Evolutionary conservation across 179 eudicot species (phyloP).

Genomic region (Beta corolliflora): DNA sequence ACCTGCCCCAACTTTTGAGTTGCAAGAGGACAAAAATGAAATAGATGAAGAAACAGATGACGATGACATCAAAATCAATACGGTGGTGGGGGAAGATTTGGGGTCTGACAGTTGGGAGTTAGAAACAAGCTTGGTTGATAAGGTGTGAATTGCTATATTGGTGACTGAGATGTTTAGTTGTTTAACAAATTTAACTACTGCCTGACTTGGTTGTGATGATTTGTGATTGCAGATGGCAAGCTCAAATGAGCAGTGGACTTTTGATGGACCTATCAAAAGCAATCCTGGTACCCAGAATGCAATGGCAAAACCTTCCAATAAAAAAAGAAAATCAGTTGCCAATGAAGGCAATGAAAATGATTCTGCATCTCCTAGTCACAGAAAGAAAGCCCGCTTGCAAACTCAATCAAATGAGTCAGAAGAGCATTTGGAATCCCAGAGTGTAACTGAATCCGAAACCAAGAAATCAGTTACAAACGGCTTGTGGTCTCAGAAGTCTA

Average conservation of each 20-base stretch:
- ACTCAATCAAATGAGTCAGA: conserved; percentile 27
- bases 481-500: conserved; percentile 43
- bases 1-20: conserved; percentile 20
- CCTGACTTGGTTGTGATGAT: conserved; percentile 16
- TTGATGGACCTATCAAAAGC: conserved; percentile 27
- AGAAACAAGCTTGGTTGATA: conserved; percentile 27
- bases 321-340: conserved; percentile 52
- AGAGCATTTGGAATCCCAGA: conserved; percentile 12
- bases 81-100: conserved; percentile 38
- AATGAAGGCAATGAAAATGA: conserved; percentile 29
- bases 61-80: conserved; percentile 61
- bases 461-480: conserved; percentile 23
- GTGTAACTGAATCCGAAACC: conserved; percentile 24
- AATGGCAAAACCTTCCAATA: conserved; percentile 27
- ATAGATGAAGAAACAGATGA: conserved; percentile 38
- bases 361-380: conserved; percentile 21
- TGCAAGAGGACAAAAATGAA: conserved; percentile 32
- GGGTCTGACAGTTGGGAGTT: conserved; percentile 34
- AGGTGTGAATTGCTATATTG: conserved; percentile 38
- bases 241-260: conserved; percentile 28
- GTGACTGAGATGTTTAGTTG: background rate
- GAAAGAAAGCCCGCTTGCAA: conserved; percentile 31
- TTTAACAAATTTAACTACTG: background rate
- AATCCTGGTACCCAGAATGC: conserved; percentile 26
- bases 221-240: conserved; percentile 37